Base-by-base conservation (phyloP, 2,329 filamentous ascomycete genomes). In the Rhynchosporium agropyri region DNA sequence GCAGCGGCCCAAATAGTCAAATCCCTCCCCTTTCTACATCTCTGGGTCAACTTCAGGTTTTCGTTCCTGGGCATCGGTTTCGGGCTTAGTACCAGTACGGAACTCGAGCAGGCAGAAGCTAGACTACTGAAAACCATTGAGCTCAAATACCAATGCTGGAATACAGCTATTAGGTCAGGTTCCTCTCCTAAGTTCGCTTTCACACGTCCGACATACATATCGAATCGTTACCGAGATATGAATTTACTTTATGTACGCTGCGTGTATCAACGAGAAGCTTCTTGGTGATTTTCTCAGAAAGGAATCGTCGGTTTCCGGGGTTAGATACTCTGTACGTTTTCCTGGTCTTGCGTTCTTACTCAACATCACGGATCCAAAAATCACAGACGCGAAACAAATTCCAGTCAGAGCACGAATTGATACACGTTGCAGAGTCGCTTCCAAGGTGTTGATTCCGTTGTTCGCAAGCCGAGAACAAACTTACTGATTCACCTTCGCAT, bases 91-190 rank as follows among this genome's bases (percentile, higher is more conserved):
- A 75, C 55, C 43, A 78, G 79, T 62, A 66, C 81, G 3, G 77
- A 65, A 36, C 67, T 76, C 0, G 79, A 81, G 59, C 66, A 82
- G 66, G 79, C 80, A 4, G 80, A 82, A 64, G 79, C 79, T 12
- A 79, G 82, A 0, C 72, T 83, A 0, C 64, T 81, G 29, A 83
- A 82, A 65, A 80, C 80, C 0, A 75, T 82, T 60, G 77, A 80
- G 57, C 66, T 80, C 0, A 78, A 78, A 3, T 80, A 78, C 63
- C 80, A 77, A 1, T 77, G 77, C 48, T 77, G 76, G 75, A 75
- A 78, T 46, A 63, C 74, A 42, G 67, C 62, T 20, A 20, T 20
- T 20, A 20, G 10, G 67, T 80, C 40, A 49, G 62, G 60, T 28
- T 9, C 9, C 13, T n/a, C 42, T 15, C 7, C 6, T 43, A n/a